Percentiles rank a stretch among this genome's conserved stretches.
These are phyloP conservation scores for Nicotiana benthamiana DNA, from an alignment of 257 asterid species.

Conservation along the genomic window DNA sequence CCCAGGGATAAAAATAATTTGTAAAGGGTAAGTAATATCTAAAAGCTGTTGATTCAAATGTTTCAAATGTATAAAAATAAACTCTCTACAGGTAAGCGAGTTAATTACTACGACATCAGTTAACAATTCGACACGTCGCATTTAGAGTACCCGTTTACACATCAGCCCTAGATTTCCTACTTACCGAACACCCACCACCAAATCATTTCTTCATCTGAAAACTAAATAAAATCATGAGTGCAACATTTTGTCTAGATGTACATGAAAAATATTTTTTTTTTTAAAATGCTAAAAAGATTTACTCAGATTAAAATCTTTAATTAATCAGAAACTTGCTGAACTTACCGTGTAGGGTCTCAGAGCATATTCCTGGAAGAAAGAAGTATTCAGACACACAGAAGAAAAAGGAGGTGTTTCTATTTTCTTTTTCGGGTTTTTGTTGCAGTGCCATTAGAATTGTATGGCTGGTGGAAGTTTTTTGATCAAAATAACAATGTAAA, in stretches of 20 bases:
- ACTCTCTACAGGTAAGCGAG: not conserved
- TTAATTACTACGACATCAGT: constrained; percentile 17
- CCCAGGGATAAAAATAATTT: no score
- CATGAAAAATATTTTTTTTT: not conserved
- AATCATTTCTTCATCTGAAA: not conserved
- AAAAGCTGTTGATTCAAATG: not conserved
- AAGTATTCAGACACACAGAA: not conserved
- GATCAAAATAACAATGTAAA: not conserved
- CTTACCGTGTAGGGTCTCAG: not conserved
- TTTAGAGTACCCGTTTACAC: constrained; percentile 21
- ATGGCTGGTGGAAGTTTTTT: not conserved
- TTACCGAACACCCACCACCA: not conserved
- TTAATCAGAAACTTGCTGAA: not conserved
- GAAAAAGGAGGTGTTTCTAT: no score
- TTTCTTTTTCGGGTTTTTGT: not conserved
- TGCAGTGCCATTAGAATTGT: not conserved
- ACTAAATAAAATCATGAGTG: not conserved
- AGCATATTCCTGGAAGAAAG: not conserved
- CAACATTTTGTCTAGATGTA: not conserved
- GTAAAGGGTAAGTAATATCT: not conserved
- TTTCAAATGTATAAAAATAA: not conserved
- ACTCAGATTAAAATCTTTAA: not conserved
- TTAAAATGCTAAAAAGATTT: constrained; percentile 6
- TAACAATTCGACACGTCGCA: constrained; percentile 30
- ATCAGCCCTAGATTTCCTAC: constrained; percentile 24